Conservation (phyloP, 306 rosid genomes). For the Castanea sativa region DNA sequence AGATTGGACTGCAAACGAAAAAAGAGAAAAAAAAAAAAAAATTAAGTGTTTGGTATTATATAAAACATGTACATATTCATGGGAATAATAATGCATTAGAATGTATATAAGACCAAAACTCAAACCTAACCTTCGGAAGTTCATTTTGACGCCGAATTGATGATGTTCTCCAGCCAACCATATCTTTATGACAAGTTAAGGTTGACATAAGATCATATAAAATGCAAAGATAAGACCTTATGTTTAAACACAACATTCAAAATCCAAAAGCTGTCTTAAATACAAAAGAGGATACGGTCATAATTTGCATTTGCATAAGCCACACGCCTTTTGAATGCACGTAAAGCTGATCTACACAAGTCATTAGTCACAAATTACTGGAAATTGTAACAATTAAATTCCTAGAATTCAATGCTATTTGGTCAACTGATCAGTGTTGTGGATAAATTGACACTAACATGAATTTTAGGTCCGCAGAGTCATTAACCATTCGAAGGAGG, state of each 20-base stretch:
- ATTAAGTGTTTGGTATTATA: slow-evolving; percentile 3
- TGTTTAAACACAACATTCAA: not conserved
- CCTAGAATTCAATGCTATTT: not conserved
- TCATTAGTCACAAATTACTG: slow-evolving; percentile 19
- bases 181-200: slow-evolving; percentile 66
- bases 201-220: slow-evolving; percentile 17
- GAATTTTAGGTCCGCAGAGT: slow-evolving; percentile 77
- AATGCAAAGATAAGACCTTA: not conserved
- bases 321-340: slow-evolving; percentile 81
- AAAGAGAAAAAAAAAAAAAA: slow-evolving; percentile 2
- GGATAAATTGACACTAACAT: slow-evolving; percentile 53
- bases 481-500: slow-evolving; percentile 80
- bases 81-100: slow-evolving; percentile 12
- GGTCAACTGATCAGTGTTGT: slow-evolving; percentile 17
- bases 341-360: slow-evolving; percentile 72
- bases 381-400: not conserved
- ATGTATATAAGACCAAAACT: slow-evolving; percentile 11
- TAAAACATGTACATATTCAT: slow-evolving; percentile 10
- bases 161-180: slow-evolving; percentile 99
- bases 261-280: slow-evolving; percentile 8
- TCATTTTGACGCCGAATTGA: slow-evolving; percentile 93
- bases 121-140: slow-evolving; percentile 74
- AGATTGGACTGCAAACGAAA: slow-evolving; percentile 58
- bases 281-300: slow-evolving; percentile 75
- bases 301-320: slow-evolving; percentile 93